A percentile compares a stretch with the other conserved stretches of the same genome.
Evolutionary conservation across 2,329 filamentous ascomycete genomes (phyloP).

Genomic region (Penicillium sp.): DNA sequence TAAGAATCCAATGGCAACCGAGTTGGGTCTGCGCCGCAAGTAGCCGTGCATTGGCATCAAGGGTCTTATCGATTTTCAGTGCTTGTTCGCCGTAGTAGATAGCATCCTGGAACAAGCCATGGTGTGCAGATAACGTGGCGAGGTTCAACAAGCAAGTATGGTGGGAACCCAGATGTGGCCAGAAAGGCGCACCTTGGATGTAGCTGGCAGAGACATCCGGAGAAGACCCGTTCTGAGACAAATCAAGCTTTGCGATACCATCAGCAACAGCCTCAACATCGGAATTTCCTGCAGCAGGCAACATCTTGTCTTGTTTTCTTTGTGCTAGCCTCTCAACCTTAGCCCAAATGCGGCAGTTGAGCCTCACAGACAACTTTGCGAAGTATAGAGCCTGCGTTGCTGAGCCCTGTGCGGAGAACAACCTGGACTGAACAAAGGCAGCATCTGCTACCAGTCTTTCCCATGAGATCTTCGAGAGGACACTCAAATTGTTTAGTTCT

Average conservation of each 20-base stretch:
- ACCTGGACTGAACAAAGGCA: slow-evolving; percentile 62
- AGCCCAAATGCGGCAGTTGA: slow-evolving; percentile 53
- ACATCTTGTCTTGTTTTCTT: slow-evolving; percentile 33
- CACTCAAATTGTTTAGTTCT: slow-evolving; percentile 35
- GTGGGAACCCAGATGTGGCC: slow-evolving; percentile 72
- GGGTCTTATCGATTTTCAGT: slow-evolving; percentile 69
- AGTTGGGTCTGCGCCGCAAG: slow-evolving; percentile 48
- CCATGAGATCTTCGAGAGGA: slow-evolving; percentile 42
- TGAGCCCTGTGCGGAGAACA: slow-evolving; percentile 58
- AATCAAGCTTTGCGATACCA: slow-evolving; percentile 40
- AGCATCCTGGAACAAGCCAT: slow-evolving; percentile 85
- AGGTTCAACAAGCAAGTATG: slow-evolving; percentile 70
- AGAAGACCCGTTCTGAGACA: slow-evolving; percentile 34
- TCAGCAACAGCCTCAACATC: slow-evolving; percentile 40
- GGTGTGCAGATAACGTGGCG: slow-evolving; percentile 73
- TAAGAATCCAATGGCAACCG: slow-evolving; percentile 50
- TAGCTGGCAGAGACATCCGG: slow-evolving; percentile 45
- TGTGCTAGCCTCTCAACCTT: slow-evolving; percentile 48
- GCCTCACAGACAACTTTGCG: slow-evolving; percentile 48
- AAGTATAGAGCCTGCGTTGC: slow-evolving; percentile 48
- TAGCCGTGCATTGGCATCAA: slow-evolving; percentile 58
- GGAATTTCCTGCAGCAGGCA: slow-evolving; percentile 21
- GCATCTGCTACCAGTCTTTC: slow-evolving; percentile 60
- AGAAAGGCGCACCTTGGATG: slow-evolving; percentile 66
- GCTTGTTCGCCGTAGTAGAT: slow-evolving; percentile 85